These are phyloP conservation scores for Wickerhamiella pararugosa DNA, from an alignment of 1,139 yeast genomes.

Conservation along the genomic window DNA sequence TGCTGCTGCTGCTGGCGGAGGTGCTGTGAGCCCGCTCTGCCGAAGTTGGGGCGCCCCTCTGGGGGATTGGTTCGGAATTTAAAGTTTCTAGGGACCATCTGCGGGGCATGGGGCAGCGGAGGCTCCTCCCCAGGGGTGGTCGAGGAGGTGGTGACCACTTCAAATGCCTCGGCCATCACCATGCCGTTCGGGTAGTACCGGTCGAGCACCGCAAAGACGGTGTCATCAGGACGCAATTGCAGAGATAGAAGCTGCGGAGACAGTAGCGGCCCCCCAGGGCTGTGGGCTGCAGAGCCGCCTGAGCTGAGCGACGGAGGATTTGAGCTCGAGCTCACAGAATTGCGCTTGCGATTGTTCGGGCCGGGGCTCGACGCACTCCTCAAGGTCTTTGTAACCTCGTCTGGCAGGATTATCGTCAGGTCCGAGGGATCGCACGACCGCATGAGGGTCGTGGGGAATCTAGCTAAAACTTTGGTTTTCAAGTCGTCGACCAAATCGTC, in stretches of 20 bases:
- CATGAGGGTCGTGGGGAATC: conserved; percentile 59
- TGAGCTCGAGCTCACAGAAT: background rate
- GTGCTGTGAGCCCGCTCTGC: background rate
- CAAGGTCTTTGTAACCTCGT: background rate
- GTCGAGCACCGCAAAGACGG: conserved; percentile 46
- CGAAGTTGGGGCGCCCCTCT: background rate
- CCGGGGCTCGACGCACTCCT: background rate
- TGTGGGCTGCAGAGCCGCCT: background rate
- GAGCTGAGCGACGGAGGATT: no score
- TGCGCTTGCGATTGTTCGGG: background rate
- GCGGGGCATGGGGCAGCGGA: background rate
- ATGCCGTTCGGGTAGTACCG: conserved; percentile 52
- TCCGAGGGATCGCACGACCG: conserved; percentile 58
- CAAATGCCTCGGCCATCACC: conserved; percentile 50
- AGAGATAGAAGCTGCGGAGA: conserved; percentile 10
- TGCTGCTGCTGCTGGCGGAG: conserved; percentile 1
- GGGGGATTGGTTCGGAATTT: conserved; percentile 6
- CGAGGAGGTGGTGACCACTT: conserved; percentile 24
- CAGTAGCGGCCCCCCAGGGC: conserved; percentile 1
- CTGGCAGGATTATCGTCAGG: conserved; percentile 20
- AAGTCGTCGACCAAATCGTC: conserved; percentile 58
- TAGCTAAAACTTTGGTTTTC: conserved; percentile 41
- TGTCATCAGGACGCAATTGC: conserved; percentile 49
- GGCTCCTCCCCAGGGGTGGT: background rate
- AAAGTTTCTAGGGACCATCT: conserved; percentile 2